Conservation (phyloP, 441 rosid species). For the Populus tomentosa region DNA sequence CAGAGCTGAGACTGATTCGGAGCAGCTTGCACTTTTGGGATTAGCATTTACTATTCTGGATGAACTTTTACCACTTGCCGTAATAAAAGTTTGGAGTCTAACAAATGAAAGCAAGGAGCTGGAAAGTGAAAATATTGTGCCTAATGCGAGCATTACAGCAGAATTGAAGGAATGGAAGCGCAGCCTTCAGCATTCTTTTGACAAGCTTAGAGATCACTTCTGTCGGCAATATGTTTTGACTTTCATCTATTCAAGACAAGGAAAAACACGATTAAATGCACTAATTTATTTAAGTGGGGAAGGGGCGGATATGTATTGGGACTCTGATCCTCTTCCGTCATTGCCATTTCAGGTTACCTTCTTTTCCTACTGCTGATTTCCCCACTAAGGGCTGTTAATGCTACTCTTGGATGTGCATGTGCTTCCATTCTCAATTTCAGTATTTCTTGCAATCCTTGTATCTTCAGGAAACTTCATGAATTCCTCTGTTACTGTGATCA, state of each 20-base stretch:
- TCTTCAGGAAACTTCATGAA: not conserved
- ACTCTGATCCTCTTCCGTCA: constrained; percentile 67
- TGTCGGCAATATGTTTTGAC: constrained; percentile 91
- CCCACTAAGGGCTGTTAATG: not conserved
- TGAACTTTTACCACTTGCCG: constrained; percentile 66
- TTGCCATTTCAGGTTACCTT: constrained; percentile 86
- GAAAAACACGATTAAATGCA: constrained; percentile 69
- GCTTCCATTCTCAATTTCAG: not conserved
- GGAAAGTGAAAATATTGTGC: constrained; percentile 36
- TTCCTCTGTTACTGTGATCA: not conserved
- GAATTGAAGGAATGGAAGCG: constrained; percentile 94
- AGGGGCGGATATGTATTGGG: constrained; percentile 59
- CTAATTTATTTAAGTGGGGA: constrained; percentile 65
- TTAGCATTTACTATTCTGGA: constrained; percentile 85
- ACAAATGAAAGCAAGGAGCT: constrained; percentile 44
- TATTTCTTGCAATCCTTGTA: not conserved
- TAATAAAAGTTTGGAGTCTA: constrained; percentile 59
- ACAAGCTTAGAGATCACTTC: constrained; percentile 87
- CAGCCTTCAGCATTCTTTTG: constrained; percentile 82
- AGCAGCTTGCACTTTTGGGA: constrained; percentile 91
- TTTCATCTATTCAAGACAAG: constrained; percentile 95
- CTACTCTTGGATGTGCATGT: not conserved
- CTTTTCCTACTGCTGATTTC: constrained; percentile 2
- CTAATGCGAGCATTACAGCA: constrained; percentile 37
- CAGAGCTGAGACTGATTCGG: constrained; percentile 89